phyloP scores from a whole-genome alignment of 306 rosid species.

The Potentilla sterilis region DNA sequence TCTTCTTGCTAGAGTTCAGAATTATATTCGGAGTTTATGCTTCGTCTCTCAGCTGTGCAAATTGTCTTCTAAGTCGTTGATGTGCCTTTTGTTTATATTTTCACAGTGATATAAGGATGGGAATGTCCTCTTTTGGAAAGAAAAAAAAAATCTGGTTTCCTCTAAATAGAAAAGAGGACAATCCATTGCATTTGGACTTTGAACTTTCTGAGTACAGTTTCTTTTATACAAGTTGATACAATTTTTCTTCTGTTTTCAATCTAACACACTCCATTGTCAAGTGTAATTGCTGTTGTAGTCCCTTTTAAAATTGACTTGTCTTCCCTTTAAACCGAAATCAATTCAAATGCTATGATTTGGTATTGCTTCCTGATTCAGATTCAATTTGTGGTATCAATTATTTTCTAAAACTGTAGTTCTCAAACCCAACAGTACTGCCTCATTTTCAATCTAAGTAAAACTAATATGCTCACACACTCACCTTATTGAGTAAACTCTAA shows the following conservation, averaged over 20 bases:
- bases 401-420: neutral
- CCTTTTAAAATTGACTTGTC: neutral
- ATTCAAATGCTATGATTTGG: neutral
- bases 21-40: neutral
- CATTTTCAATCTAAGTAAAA: neutral
- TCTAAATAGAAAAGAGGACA: neutral
- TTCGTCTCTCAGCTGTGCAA: neutral
- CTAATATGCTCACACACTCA: neutral
- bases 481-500: neutral
- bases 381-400: neutral
- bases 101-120: neutral
- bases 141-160: neutral
- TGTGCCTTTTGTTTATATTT: neutral
- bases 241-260: neutral
- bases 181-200: neutral
- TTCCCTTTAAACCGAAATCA: neutral
- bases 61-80: neutral
- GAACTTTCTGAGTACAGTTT: too few species aligned
- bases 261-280: neutral
- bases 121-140: neutral
- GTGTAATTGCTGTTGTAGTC: neutral
- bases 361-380: neutral
- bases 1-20: neutral
- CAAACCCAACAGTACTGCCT: neutral
- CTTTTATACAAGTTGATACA: neutral